Conservation (phyloP, 1,284 basidiomycete genomes). For the Agaricales sp. region DNA sequence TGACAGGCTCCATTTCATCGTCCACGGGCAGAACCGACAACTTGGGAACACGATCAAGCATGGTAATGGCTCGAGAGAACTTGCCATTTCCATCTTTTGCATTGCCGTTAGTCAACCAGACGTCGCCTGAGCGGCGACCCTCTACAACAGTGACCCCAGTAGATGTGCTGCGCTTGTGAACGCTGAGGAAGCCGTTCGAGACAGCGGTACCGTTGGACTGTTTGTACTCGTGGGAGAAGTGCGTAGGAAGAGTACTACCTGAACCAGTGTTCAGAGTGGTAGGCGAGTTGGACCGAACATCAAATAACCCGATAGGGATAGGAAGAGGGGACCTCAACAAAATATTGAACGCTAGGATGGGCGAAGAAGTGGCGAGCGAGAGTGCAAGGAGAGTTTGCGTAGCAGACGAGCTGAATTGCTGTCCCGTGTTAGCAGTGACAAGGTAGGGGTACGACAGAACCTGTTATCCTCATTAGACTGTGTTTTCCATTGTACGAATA, state of each 20-base stretch:
- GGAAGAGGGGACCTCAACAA: conserved; percentile 50
- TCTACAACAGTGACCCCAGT: conserved; percentile 56
- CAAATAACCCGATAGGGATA: conserved; percentile 54
- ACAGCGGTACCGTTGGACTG: conserved; percentile 22
- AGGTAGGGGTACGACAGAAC: conserved; percentile 50
- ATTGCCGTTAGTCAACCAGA: conserved; percentile 59
- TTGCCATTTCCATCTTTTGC: conserved; percentile 53
- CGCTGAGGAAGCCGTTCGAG: conserved; percentile 34
- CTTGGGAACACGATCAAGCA: conserved; percentile 51
- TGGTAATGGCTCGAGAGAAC: conserved; percentile 43
- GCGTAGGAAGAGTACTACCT: conserved; percentile 25
- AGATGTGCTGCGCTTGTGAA: conserved; percentile 54
- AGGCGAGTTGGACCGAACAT: conserved; percentile 33
- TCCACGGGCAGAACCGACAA: conserved; percentile 52
- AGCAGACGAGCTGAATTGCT: conserved; percentile 23
- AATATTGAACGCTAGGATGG: conserved; percentile 50
- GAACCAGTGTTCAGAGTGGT: conserved; percentile 27
- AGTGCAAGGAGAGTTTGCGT: conserved; percentile 42
- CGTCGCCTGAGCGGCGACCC: conserved; percentile 55
- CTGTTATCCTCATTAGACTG: conserved; percentile 22
- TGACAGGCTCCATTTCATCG: conserved; percentile 25
- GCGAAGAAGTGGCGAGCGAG: conserved; percentile 55
- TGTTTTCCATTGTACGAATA: conserved; percentile 3
- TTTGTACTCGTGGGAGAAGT: conserved; percentile 46
- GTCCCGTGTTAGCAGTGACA: conserved; percentile 28